phyloP scores from a whole-genome alignment of 805 yeast species.

The Metschnikowia shivogae region DNA sequence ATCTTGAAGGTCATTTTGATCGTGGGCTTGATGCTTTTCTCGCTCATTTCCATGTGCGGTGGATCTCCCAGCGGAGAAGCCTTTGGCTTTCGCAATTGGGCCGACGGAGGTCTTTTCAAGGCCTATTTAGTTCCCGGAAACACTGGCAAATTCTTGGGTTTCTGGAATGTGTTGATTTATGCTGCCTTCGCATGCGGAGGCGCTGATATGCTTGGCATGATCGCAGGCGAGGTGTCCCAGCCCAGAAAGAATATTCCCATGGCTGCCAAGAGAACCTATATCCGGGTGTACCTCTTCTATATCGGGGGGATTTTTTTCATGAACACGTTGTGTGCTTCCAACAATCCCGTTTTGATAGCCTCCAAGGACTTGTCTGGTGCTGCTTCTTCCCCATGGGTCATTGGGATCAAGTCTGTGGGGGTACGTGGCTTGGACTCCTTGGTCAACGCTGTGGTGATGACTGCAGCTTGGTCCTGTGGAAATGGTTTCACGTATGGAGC shows the following conservation, averaged over 20 bases:
- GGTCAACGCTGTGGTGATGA: slow-evolving; percentile 31
- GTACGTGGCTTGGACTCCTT: slow-evolving; percentile 32
- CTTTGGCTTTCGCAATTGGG: slow-evolving; percentile 34
- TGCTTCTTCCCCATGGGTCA: slow-evolving; percentile 36
- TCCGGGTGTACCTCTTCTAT: slow-evolving; percentile 33
- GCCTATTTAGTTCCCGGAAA: slow-evolving; percentile 37
- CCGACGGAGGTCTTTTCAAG: slow-evolving; percentile 30
- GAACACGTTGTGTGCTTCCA: slow-evolving; percentile 32
- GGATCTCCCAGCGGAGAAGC: slow-evolving; percentile 34
- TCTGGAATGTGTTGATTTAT: slow-evolving; percentile 59
- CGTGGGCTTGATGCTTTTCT: slow-evolving; percentile 36
- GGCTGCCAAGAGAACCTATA: slow-evolving; percentile 33
- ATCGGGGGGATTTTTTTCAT: slow-evolving; percentile 37
- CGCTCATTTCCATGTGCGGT: slow-evolving; percentile 36
- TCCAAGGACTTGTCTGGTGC: slow-evolving; percentile 40
- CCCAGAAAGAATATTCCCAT: slow-evolving; percentile 37
- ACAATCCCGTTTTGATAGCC: slow-evolving; percentile 27
- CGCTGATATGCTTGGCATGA: slow-evolving; percentile 35
- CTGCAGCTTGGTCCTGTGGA: slow-evolving; percentile 38
- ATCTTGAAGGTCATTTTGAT: slow-evolving; percentile 22
- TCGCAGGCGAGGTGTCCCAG: slow-evolving; percentile 39
- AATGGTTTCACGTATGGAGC: slow-evolving; percentile 35
- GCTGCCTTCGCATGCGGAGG: slow-evolving; percentile 64
- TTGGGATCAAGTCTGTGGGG: slow-evolving; percentile 34
- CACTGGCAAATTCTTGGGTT: slow-evolving; percentile 61